These are phyloP conservation scores for Chamaecrista fasciculata DNA, from an alignment of 306 rosid genomes.

Conservation along the genomic window DNA sequence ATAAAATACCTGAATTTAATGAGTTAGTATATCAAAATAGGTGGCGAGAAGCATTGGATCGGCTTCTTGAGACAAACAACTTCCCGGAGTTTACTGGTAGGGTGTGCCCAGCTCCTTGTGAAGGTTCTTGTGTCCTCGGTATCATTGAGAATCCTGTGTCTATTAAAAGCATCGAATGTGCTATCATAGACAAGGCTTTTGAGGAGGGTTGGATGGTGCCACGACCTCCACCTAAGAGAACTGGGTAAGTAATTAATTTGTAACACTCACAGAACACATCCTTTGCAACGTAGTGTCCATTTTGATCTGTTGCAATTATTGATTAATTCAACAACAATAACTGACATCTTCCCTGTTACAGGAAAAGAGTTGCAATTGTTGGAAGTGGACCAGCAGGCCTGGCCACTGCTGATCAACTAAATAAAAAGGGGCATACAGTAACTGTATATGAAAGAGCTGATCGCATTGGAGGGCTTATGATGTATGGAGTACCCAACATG, in stretches of 20 bases:
- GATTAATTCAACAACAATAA: background rate
- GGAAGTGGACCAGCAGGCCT: constrained; percentile 98
- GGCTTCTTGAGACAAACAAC: constrained; percentile 98
- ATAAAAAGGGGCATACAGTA: constrained; percentile 81
- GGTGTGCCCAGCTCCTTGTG: constrained; percentile 99
- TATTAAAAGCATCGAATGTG: constrained; percentile 92
- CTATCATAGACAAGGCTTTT: constrained; percentile 97
- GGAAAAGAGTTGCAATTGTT: constrained; percentile 82
- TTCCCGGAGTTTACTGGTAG: constrained; percentile 99
- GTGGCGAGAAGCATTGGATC: constrained; percentile 90
- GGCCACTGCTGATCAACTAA: constrained; percentile 99
- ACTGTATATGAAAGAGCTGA: constrained; percentile 47
- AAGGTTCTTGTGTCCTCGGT: constrained; percentile 80
- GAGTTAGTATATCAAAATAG: constrained; percentile 94
- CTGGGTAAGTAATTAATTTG: constrained; percentile 95
- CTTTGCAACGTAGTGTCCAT: too few relatives aligned
- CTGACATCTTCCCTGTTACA: constrained; percentile 34
- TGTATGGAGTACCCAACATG: constrained; percentile 99
- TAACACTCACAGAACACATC: too few relatives aligned
- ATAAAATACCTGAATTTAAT: constrained; percentile 94
- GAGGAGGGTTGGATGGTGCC: constrained; percentile 99
- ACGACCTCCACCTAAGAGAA: constrained; percentile 75
- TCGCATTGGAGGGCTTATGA: constrained; percentile 86
- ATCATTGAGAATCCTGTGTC: constrained; percentile 86
- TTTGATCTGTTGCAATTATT: background rate